Conservation (phyloP, 768 basidiomycete genomes). For the Boletus rubroflammeus region DNA sequence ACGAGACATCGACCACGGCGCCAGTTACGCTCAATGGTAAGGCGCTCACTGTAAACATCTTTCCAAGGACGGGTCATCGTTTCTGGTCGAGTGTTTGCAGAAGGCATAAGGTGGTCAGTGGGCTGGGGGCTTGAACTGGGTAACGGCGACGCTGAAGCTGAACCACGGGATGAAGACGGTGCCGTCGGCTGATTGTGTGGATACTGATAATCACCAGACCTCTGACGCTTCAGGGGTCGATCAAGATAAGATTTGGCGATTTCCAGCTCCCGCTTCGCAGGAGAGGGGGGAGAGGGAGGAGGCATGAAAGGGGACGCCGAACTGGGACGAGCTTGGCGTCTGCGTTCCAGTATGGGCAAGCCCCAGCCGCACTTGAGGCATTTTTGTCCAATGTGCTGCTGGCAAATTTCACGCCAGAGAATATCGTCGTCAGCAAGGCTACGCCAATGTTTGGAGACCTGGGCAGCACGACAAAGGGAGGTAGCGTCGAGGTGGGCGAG, state of each 20-base stretch:
- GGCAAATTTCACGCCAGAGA: slow-evolving; percentile 94
- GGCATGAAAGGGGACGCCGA: slow-evolving; percentile 38
- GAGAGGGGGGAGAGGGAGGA: slow-evolving; percentile 25
- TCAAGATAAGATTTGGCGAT: slow-evolving; percentile 22
- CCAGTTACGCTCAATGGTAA: slow-evolving; percentile 97
- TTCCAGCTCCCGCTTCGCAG: slow-evolving; percentile 41
- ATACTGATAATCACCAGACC: slow-evolving; percentile 12
- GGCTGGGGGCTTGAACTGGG: slow-evolving; percentile 5
- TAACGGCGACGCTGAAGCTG: slow-evolving; percentile 10
- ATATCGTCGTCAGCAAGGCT: slow-evolving; percentile 90
- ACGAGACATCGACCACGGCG: slow-evolving; percentile 85
- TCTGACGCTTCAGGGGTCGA: slow-evolving; percentile 52
- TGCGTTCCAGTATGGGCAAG: slow-evolving; percentile 83
- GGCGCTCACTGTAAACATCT: slow-evolving; percentile 95
- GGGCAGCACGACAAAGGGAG: slow-evolving; percentile 89
- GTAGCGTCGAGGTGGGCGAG: slow-evolving; percentile 89
- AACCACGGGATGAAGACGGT: slow-evolving; percentile 12
- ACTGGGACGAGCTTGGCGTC: slow-evolving; percentile 43
- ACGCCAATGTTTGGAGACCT: slow-evolving; percentile 84
- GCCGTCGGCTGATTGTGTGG: not conserved
- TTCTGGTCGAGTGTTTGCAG: slow-evolving; percentile 27
- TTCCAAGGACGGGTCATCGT: slow-evolving; percentile 91
- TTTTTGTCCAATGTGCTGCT: slow-evolving; percentile 96
- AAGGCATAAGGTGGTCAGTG: slow-evolving; percentile 27
- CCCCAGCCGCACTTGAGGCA: slow-evolving; percentile 98